Evolutionary conservation across 2,329 filamentous ascomycete genomes (phyloP).

Genomic region (Fusarium sp.): DNA sequence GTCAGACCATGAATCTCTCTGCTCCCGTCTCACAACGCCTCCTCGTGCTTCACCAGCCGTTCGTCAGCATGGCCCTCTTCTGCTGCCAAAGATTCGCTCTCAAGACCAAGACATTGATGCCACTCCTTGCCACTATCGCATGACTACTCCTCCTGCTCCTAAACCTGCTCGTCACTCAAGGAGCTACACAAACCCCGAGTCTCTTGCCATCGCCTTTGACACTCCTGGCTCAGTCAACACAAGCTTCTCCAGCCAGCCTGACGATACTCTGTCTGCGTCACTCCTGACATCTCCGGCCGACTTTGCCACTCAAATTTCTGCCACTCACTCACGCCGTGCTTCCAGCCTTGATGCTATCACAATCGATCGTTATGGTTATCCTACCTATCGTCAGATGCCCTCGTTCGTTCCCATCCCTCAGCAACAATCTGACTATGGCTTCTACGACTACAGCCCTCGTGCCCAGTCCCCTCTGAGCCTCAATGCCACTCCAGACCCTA

Average conservation of each 20-base stretch:
- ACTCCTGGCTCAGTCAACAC: constrained; percentile 44
- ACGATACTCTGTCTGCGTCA: constrained; percentile 49
- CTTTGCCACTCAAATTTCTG: constrained; percentile 54
- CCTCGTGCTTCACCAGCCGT: constrained; percentile 72
- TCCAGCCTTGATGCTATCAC: constrained; percentile 74
- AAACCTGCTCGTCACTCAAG: constrained; percentile 57
- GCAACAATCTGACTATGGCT: constrained; percentile 52
- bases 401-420: constrained; percentile 43
- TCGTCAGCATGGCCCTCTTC: constrained; percentile 78
- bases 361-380: constrained; percentile 77
- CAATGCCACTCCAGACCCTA: constrained; percentile 53
- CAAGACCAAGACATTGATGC: constrained; percentile 82
- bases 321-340: constrained; percentile 58
- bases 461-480: constrained; percentile 55
- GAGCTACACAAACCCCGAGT: constrained; percentile 69
- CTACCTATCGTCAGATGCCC: constrained; percentile 82
- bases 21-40: constrained; percentile 74
- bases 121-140: constrained; percentile 54
- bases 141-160: constrained; percentile 41
- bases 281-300: constrained; percentile 73
- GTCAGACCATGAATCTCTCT: constrained; percentile 69
- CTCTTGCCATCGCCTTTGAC: constrained; percentile 51
- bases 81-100: constrained; percentile 85
- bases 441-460: constrained; percentile 55
- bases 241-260: constrained; percentile 50